phyloP scores from a whole-genome alignment of 805 yeast genomes.

The Candida tammaniensis region DNA sequence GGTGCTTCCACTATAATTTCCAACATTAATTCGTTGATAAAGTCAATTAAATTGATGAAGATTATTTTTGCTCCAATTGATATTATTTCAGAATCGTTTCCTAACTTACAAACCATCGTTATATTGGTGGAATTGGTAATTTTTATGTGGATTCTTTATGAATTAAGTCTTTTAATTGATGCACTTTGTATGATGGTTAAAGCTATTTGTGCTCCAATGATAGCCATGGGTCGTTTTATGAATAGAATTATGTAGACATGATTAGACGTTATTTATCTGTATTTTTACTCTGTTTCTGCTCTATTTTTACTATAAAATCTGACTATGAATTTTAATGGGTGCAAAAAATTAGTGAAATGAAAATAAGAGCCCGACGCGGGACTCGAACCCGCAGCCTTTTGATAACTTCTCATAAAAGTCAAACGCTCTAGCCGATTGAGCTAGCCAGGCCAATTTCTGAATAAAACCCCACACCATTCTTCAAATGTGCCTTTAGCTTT shows the following conservation, averaged over 20 bases:
- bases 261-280: neutral
- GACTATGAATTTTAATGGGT: no score
- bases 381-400: conserved; percentile 12
- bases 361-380: conserved; percentile 13
- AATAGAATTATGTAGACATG: conserved; percentile 33
- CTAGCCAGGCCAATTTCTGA: conserved; percentile 14
- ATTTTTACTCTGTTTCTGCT: neutral
- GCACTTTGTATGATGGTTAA: conserved; percentile 44
- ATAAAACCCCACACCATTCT: no score
- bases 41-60: conserved; percentile 33
- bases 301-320: no score
- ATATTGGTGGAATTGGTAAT: conserved; percentile 36
- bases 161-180: conserved; percentile 38
- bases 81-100: conserved; percentile 33
- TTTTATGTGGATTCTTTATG: conserved; percentile 42
- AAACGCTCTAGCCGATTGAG: conserved; percentile 17
- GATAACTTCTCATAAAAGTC: conserved; percentile 12
- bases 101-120: conserved; percentile 37
- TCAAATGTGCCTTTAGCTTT: no score
- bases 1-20: conserved; percentile 25
- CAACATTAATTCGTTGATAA: conserved; percentile 31
- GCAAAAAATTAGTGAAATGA: no score
- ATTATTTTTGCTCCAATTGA: conserved; percentile 41
- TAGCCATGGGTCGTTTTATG: conserved; percentile 43
- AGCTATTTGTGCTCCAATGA: conserved; percentile 46